Base-by-base conservation (phyloP, 2,329 filamentous ascomycete genomes). In the Metarhizium robertsii region DNA sequence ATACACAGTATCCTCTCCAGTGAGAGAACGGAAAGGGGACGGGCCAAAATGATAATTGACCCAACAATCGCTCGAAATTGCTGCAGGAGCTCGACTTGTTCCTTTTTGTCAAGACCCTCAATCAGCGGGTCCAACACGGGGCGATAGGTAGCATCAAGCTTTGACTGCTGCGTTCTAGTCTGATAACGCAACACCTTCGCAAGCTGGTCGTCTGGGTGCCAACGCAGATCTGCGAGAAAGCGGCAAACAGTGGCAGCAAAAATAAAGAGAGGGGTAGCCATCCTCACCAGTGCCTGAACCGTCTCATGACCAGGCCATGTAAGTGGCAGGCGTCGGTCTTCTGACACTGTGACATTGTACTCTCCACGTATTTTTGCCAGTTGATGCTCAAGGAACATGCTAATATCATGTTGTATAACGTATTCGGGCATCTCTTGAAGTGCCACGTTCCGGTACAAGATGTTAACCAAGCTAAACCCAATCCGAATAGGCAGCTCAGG, bases 391-490 rank as follows among this genome's bases (percentile, higher is more conserved):
- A 52, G 34, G 36, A 40, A 40, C 14, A 40, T 16, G 14, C 36
- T 40, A 16, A 78, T 70, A 43, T 78, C 75, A 0, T 65, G 61
- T 52, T 68, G 55, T 3, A 77, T 63, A 1, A 66, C 52, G 0
- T 52, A 25, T 14, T 59, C 13, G 0, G 64, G 55, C 20, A 25
- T 25, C 25, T 25, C 25, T 25, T 25, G 25, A 25, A 25, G 25
- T 25, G 25, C 25, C 25, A 25, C 4, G 25, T 25, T 25, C 25
- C 25, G 25, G 25, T 25, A 25, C 25, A 25, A 4, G 25, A 25
- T 65, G 2, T 60, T 20, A 10, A 18, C 5, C 13, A 18, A 6
- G 11, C 29, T 34, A 25, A 76, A 75, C 1, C 66, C 66, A 34
- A 67, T 57, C 0, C 67, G 66, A 53, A 73, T 66, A 2, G 65